Evolutionary conservation across 441 rosid genomes (phyloP), one percentile per base, ranked within the genome.

Genomic region (Theobroma grandiflorum): DNA sequence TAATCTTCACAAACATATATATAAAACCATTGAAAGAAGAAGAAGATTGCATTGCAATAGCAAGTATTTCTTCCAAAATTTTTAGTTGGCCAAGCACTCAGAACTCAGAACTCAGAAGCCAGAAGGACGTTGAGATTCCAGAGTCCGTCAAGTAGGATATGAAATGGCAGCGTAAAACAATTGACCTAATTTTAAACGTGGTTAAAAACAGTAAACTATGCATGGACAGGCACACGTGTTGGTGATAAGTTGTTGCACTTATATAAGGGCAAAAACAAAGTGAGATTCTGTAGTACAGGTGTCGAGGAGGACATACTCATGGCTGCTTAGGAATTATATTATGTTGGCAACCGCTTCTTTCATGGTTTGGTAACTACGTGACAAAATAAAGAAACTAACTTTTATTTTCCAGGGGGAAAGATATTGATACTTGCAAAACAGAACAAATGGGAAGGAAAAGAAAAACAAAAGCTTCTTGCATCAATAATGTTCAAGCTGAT

Each of bases 211-310:
- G 49, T 18, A 38, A 65, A 65, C 40, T 49, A 26, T 26, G 18
- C 71, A 78, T 82, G 85, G 78, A n/a, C 0, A 70, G 40, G 15
- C 75, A 58, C 79, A 82, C 82, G 79, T 78, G 82, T 72, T 74
- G 78, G 4, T 69, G 75, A 80, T 62, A 64, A 78, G 69, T 26
- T 0, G 0, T 42, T 0, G 4, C 1, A 72, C 77, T 79, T 76
- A 59, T 76, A 71, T 53, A 52, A 69, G 14, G 74, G 55, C 74
- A 69, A 47, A 59, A 67, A 18, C 1, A 6, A 26, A 14, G 49
- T n/a, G 37, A 61, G 75, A 45, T 20, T 45, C 55, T 47, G 16
- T 43, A 11, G 38, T 20, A 45, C 72, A 68, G 37, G 55, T 43
- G 72, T 68, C 5, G 4, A 42, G 4, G 16, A 45, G 12, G 73